Conservation (phyloP, 768 basidiomycete species). For the Termitomyces bulborhizus region DNA sequence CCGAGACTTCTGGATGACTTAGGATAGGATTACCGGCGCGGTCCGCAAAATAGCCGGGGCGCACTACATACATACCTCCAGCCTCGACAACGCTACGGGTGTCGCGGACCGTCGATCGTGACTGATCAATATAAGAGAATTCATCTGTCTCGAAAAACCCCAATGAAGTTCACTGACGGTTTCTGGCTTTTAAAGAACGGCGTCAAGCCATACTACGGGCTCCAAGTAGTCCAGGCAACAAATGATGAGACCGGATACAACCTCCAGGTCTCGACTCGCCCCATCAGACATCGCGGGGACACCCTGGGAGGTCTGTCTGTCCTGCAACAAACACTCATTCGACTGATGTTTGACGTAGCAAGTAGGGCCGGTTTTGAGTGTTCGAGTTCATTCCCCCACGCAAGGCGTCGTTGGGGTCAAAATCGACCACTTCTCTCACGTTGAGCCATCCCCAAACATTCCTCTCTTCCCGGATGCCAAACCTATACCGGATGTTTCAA, state of each 20-base stretch:
- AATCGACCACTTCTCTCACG: slow-evolving; percentile 47
- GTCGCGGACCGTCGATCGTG: background rate
- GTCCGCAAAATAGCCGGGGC: no score
- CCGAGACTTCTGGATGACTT: background rate
- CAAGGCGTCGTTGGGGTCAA: slow-evolving; percentile 51
- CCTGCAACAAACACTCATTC: background rate
- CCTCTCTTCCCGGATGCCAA: slow-evolving; percentile 58
- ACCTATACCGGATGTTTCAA: slow-evolving; percentile 35
- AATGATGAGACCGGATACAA: slow-evolving; percentile 42
- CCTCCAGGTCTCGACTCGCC: slow-evolving; percentile 54
- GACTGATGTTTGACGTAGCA: slow-evolving; percentile 11
- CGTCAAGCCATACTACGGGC: slow-evolving; percentile 52
- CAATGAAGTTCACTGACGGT: slow-evolving; percentile 71
- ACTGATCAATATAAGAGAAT: background rate
- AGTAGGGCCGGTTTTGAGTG: slow-evolving; percentile 42
- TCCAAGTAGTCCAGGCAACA: slow-evolving; percentile 51
- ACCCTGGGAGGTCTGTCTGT: slow-evolving; percentile 44
- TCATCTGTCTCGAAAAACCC: slow-evolving; percentile 23
- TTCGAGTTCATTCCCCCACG: slow-evolving; percentile 49
- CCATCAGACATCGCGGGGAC: slow-evolving; percentile 58
- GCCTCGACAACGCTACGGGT: background rate
- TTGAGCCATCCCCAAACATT: slow-evolving; percentile 39
- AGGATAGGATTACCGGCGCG: no score
- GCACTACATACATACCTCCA: no score
- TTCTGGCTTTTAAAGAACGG: slow-evolving; percentile 65